Evolutionary conservation across 148 eudicot genomes (phyloP).

Genomic region (Cornus controversa): DNA sequence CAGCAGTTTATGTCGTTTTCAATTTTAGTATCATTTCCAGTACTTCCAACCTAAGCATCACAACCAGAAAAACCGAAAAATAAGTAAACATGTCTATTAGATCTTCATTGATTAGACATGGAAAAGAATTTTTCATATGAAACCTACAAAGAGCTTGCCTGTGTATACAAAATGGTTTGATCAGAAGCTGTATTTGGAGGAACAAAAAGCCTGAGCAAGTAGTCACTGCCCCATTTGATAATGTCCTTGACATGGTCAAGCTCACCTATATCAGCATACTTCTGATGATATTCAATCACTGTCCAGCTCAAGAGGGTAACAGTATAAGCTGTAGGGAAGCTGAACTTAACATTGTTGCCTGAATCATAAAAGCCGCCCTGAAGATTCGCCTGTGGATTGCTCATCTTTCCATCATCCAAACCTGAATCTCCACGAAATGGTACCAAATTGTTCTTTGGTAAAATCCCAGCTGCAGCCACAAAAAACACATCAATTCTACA

Average conservation of each 20-base stretch:
- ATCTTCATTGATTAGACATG: too few relatives aligned
- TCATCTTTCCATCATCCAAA: conserved; percentile 28
- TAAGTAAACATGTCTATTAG: neutral
- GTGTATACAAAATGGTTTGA: conserved; percentile 31
- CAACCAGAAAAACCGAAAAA: neutral
- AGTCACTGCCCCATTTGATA: conserved; percentile 43
- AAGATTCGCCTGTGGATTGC: conserved; percentile 19
- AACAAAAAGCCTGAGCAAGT: conserved; percentile 35
- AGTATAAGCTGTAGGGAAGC: conserved; percentile 39
- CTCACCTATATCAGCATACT: conserved; percentile 35
- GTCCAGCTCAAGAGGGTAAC: conserved; percentile 41
- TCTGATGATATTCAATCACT: conserved; percentile 37
- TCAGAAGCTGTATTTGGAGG: conserved; percentile 19
- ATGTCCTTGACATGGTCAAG: conserved; percentile 44
- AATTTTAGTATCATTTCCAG: neutral
- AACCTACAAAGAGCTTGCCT: conserved; percentile 18
- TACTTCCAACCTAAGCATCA: conserved; percentile 22
- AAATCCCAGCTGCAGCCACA: conserved; percentile 25
- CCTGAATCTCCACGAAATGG: conserved; percentile 41
- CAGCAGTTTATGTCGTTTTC: conserved; percentile 29
- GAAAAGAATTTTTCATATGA: neutral
- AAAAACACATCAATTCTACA: neutral
- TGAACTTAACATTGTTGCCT: conserved; percentile 39
- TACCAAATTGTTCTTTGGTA: conserved; percentile 16
- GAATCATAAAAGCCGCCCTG: conserved; percentile 46